Percentiles rank a stretch among this genome's conserved stretches.
phyloP scores from a whole-genome alignment of 192 early-diverging fungal genomes.

The Geosiphon pyriformis region DNA sequence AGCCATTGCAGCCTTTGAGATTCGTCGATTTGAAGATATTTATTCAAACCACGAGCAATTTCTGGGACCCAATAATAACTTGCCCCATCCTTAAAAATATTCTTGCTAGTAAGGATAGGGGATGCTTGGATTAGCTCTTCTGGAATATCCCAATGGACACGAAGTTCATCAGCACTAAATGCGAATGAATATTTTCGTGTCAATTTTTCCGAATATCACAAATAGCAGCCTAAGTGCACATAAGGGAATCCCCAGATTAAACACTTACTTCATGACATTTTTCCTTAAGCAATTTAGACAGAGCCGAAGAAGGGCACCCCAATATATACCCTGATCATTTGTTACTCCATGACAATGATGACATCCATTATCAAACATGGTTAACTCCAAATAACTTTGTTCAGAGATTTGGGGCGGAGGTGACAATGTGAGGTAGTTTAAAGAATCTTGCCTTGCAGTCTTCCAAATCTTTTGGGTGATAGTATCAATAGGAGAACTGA shows the following conservation, averaged over 20 bases:
- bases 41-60: no score
- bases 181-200: no score
- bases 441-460: not conserved
- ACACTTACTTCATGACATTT: conserved; percentile 2
- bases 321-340: not conserved
- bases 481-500: not conserved
- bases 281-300: conserved; percentile 1
- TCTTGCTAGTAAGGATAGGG: not conserved
- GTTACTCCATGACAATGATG: not conserved
- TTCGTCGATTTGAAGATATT: no score
- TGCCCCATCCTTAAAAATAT: not conserved
- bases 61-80: not conserved
- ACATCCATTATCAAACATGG: not conserved
- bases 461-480: not conserved
- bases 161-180: no score
- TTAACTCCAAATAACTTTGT: conserved; percentile 2
- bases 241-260: no score
- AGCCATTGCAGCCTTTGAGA: no score
- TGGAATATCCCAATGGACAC: not conserved
- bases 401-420: not conserved
- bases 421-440: not conserved
- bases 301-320: not conserved
- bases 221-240: no score
- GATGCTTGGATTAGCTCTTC: not conserved
- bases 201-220: no score